A percentile compares a stretch with the other conserved stretches of the same genome.
phyloP scores from a whole-genome alignment of 768 basidiomycete species.

The Pleurotus sapidus region DNA sequence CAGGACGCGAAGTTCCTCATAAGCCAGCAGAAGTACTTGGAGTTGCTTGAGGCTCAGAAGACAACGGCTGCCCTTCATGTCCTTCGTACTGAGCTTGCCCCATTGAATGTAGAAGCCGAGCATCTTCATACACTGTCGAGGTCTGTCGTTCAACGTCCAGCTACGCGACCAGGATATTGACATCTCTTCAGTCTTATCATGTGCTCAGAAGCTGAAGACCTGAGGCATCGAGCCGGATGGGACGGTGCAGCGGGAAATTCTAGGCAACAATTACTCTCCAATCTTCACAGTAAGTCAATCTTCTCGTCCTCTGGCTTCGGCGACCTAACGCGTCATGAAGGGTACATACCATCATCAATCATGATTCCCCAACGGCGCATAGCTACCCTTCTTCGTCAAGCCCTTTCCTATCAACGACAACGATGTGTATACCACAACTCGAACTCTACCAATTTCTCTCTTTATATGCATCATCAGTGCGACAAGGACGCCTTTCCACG shows the following conservation, averaged over 20 bases:
- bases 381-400: conserved; percentile 80
- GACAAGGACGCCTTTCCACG: conserved; percentile 80
- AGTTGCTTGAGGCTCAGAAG: conserved; percentile 79
- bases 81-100: conserved; percentile 85
- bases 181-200: conserved; percentile 64
- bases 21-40: conserved; percentile 94
- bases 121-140: conserved; percentile 86
- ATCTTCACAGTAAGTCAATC: conserved; percentile 70
- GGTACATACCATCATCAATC: conserved; percentile 82
- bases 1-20: conserved; percentile 87
- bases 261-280: conserved; percentile 67
- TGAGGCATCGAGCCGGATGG: conserved; percentile 81
- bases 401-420: conserved; percentile 74
- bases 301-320: conserved; percentile 2
- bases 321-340: conserved; percentile 35
- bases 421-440: conserved; percentile 87
- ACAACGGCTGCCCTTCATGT: conserved; percentile 82
- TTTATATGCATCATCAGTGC: conserved; percentile 87
- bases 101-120: conserved; percentile 75
- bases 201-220: conserved; percentile 83
- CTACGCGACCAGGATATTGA: no score
- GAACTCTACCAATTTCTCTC: conserved; percentile 60
- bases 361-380: conserved; percentile 95
- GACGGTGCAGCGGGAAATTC: conserved; percentile 85
- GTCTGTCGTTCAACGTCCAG: conserved; percentile 35